A percentile compares a stretch with the other conserved stretches of the same genome.
Evolutionary conservation across 2,329 filamentous ascomycete genomes (phyloP).

Genomic region (Trichoderma arundinaceum): DNA sequence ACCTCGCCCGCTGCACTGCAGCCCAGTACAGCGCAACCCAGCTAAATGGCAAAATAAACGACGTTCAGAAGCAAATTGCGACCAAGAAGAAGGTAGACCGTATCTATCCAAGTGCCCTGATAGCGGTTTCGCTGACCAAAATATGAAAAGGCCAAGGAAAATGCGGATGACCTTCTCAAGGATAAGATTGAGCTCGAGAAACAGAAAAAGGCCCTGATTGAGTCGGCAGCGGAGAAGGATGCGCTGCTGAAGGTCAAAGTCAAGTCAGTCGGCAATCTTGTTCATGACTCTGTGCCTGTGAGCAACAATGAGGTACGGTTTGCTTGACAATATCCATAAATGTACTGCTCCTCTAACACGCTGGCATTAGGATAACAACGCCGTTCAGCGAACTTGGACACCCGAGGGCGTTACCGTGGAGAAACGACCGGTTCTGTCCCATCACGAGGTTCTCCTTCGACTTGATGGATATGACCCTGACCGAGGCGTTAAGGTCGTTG

Average conservation of each 20-base stretch:
- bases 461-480: constrained; percentile 93
- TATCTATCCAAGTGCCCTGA: neutral
- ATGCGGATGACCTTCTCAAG: constrained; percentile 78
- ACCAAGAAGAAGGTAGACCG: constrained; percentile 79
- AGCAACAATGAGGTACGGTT: constrained; percentile 74
- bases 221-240: constrained; percentile 77
- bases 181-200: constrained; percentile 79
- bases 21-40: constrained; percentile 79
- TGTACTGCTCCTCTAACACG: neutral
- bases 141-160: constrained; percentile 75
- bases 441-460: constrained; percentile 90
- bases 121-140: neutral
- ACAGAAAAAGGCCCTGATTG: constrained; percentile 80
- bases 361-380: constrained; percentile 72
- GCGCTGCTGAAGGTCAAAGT: constrained; percentile 75
- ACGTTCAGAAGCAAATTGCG: constrained; percentile 86
- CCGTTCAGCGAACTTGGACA: constrained; percentile 75
- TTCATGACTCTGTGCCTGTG: constrained; percentile 85
- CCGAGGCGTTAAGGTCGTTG: constrained; percentile 90
- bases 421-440: constrained; percentile 80
- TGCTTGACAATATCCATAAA: neutral
- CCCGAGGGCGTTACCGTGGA: constrained; percentile 76
- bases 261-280: constrained; percentile 72
- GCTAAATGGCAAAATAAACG: constrained; percentile 84
- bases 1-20: constrained; percentile 35